Evolutionary conservation across 441 rosid species (phyloP).

Genomic region (Rhodomyrtus psidioides): DNA sequence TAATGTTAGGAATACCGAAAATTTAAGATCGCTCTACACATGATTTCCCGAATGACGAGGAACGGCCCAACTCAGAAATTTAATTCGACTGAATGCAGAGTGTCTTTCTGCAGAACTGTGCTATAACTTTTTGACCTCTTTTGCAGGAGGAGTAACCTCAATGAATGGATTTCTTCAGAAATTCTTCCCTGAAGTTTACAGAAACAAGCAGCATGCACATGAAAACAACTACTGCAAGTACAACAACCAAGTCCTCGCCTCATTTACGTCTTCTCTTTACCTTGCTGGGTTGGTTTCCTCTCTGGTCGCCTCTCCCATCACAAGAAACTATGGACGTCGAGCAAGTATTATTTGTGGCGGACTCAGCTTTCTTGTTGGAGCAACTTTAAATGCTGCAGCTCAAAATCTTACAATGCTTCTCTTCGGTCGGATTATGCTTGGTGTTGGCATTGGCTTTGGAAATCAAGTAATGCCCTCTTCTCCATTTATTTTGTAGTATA

Average conservation of each 20-base stretch:
- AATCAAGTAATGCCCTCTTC: conserved; percentile 52
- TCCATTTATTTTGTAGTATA: background rate
- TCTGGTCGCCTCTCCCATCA: conserved; percentile 65
- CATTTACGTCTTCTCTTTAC: conserved; percentile 88
- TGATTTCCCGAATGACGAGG: background rate
- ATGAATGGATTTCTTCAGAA: conserved; percentile 72
- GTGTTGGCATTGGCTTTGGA: conserved; percentile 88
- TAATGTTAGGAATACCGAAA: background rate
- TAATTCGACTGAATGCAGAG: background rate
- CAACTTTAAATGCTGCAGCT: conserved; percentile 64
- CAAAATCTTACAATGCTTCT: conserved; percentile 68
- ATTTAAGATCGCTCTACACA: too few species aligned
- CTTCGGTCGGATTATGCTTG: conserved; percentile 77
- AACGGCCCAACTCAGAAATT: background rate
- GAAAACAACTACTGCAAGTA: conserved; percentile 94
- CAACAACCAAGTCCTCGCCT: conserved; percentile 65
- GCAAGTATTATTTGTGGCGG: conserved; percentile 81
- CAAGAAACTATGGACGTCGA: conserved; percentile 71
- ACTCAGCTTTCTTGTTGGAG: conserved; percentile 65
- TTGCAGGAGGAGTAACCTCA: conserved; percentile 82
- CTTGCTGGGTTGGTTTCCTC: conserved; percentile 85
- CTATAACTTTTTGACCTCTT: background rate
- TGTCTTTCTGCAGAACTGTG: background rate
- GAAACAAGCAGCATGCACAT: conserved; percentile 57
- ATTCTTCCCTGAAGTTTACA: conserved; percentile 59